These are phyloP conservation scores for Echria macrotheca DNA, from an alignment of 495 filamentous ascomycete species.

Conservation along the genomic window DNA sequence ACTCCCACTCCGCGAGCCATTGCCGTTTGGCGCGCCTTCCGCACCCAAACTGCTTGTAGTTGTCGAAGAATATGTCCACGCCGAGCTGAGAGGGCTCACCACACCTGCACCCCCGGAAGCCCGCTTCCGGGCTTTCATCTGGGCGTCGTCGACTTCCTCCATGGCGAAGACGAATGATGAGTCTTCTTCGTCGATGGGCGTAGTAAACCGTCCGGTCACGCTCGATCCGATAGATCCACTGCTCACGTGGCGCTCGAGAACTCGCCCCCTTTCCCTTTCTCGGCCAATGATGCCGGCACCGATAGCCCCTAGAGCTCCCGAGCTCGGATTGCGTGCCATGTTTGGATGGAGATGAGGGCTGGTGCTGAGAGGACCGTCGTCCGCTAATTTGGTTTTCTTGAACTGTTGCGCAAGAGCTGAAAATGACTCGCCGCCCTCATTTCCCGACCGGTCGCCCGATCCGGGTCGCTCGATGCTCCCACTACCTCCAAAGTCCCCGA, in stretches of 20 bases:
- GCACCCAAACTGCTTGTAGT: constrained; percentile 24
- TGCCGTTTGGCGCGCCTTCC: constrained; percentile 11
- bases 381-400: constrained; percentile 46
- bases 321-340: constrained; percentile 23
- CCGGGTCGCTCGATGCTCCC: constrained; percentile 19
- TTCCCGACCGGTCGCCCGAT: constrained; percentile 32
- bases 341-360: constrained; percentile 39
- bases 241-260: constrained; percentile 46
- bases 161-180: constrained; percentile 73
- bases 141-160: constrained; percentile 65
- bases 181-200: constrained; percentile 70
- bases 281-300: constrained; percentile 29
- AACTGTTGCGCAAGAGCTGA: constrained; percentile 70
- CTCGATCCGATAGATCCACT: constrained; percentile 46
- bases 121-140: constrained; percentile 40
- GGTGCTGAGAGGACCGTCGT: constrained; percentile 32
- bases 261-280: constrained; percentile 30
- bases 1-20: constrained; percentile 7
- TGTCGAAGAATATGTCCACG: constrained; percentile 36
- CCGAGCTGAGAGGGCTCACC: constrained; percentile 27
- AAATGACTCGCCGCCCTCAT: constrained; percentile 46
- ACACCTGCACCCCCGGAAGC: constrained; percentile 31
- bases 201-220: constrained; percentile 49
- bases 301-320: constrained; percentile 18
- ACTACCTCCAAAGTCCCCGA: constrained; percentile 49